phyloP scores from a whole-genome alignment of 345 rosid species.

The Capsella bursapastoris region DNA sequence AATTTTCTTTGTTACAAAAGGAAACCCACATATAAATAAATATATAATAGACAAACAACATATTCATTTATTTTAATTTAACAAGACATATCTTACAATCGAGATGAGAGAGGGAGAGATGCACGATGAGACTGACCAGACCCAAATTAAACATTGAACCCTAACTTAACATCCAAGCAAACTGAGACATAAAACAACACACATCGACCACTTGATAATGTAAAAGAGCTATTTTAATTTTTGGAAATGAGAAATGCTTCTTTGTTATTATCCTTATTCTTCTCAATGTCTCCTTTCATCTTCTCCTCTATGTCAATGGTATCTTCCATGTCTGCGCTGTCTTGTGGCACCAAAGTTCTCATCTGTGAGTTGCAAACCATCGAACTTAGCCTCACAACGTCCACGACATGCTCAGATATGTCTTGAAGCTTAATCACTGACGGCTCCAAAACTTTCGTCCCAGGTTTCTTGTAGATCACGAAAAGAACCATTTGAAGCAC shows the following conservation, averaged over 20 bases:
- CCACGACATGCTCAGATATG: conserved; percentile 56
- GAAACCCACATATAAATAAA: background rate
- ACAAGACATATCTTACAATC: conserved; percentile 28
- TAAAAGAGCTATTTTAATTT: conserved; percentile 22
- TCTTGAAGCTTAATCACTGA: conserved; percentile 53
- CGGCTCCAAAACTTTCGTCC: conserved; percentile 46
- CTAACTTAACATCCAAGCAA: conserved; percentile 36
- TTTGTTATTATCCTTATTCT: conserved; percentile 29
- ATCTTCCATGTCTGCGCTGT: conserved; percentile 42
- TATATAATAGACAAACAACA: conserved; percentile 16
- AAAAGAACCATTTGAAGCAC: conserved; percentile 78
- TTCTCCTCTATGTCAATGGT: conserved; percentile 39
- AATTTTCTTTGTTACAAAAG: background rate
- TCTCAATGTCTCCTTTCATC: conserved; percentile 38
- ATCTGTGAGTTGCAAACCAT: conserved; percentile 51
- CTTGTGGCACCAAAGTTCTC: conserved; percentile 47
- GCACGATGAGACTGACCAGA: background rate
- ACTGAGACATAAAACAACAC: conserved; percentile 11
- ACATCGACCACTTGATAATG: conserved; percentile 22
- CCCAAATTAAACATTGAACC: conserved; percentile 21
- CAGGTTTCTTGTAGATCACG: conserved; percentile 62
- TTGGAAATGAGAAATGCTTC: conserved; percentile 29
- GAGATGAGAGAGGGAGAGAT: conserved; percentile 29
- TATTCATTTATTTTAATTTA: conserved; percentile 2
- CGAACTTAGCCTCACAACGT: conserved; percentile 50